Evolutionary conservation across 768 basidiomycete genomes (phyloP), one percentile per base, ranked within the genome.

Genomic region (Austroboletus festivus): DNA sequence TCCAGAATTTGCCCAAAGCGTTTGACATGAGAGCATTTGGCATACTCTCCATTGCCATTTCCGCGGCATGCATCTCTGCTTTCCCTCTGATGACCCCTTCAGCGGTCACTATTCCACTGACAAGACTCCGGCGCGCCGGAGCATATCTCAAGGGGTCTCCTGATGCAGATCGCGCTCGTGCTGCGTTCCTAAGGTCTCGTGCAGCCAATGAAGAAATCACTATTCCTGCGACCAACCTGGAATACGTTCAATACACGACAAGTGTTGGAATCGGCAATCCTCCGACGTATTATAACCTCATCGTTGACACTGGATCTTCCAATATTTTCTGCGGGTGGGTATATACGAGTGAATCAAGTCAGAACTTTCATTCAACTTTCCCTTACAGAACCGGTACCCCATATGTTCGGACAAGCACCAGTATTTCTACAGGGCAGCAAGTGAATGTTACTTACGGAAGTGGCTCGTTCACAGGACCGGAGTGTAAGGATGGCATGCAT

Each of bases 231-330:
- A 55, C 51, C 18, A 58, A 53, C 40, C 16, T 53, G 7, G 51
- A 7, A 20, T 56, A 58, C 9, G 16, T 30, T 9, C 50, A 42
- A 38, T 69, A 63, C 46, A 56, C 55, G 8, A 47, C 55, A 0
- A 52, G 51, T 2, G 57, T 68, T 15, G 63, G 60, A 15, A 58
- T 68, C 9, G 63, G 66, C 18, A 46, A 8, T 22, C 67, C 65
- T 18, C 33, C 55, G 5, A 67, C 63, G 9, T 53, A 61, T 35
- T 63, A 66, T 47, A 55, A 60, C 38, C 56, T 68, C 9, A 31
- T 68, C 5, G 47, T 68, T 12, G 69, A 69, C 44, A 69, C 69
- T 3, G 64, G 68, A 4, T 60, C 59, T 21, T 62, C 68, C n/a
- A 68, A 65, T 44, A 69, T 61, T 0, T 68, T 67, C 45, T 56